Conservation (phyloP, 2,329 filamentous ascomycete species). For the Hirsutella rhossiliensis region DNA sequence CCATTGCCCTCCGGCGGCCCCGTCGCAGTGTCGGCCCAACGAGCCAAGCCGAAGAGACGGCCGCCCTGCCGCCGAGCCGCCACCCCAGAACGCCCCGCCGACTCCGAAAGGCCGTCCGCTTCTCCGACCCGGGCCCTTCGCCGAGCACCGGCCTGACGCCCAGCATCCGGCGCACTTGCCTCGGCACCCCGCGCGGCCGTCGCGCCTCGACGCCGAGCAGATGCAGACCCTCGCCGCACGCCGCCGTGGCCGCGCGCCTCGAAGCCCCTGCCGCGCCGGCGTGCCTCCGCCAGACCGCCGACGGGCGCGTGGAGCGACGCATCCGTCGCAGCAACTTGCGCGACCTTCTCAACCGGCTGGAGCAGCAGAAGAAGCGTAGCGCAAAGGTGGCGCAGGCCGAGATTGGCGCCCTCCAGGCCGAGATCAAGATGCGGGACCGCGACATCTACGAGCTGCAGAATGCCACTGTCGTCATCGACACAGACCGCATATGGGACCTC, state of each 20-base stretch:
- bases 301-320: slow-evolving; percentile 44
- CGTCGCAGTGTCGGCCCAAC: slow-evolving; percentile 29
- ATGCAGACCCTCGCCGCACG: slow-evolving; percentile 4
- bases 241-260: slow-evolving; percentile 18
- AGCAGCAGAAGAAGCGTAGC: slow-evolving; percentile 30
- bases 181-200: slow-evolving; percentile 27
- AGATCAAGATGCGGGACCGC: slow-evolving; percentile 36
- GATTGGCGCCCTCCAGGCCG: slow-evolving; percentile 32
- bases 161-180: slow-evolving; percentile 39
- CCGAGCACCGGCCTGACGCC: slow-evolving; percentile 44
- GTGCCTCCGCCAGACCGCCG: slow-evolving; percentile 38
- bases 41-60: slow-evolving; percentile 4
- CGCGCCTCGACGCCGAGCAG: slow-evolving; percentile 31
- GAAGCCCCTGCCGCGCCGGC: slow-evolving; percentile 12
- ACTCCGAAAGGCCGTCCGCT: slow-evolving; percentile 39
- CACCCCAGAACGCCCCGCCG: slow-evolving; percentile 17
- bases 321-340: slow-evolving; percentile 43
- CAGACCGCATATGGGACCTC: slow-evolving; percentile 28
- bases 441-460: slow-evolving; percentile 42
- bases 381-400: slow-evolving; percentile 29
- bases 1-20: slow-evolving; percentile 42
- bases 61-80: slow-evolving; percentile 4
- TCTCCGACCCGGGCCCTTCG: slow-evolving; percentile 43
- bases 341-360: slow-evolving; percentile 43
- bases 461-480: slow-evolving; percentile 36